These are phyloP conservation scores for Crepidotus variabilis DNA, from an alignment of 768 basidiomycete species.

Conservation along the genomic window DNA sequence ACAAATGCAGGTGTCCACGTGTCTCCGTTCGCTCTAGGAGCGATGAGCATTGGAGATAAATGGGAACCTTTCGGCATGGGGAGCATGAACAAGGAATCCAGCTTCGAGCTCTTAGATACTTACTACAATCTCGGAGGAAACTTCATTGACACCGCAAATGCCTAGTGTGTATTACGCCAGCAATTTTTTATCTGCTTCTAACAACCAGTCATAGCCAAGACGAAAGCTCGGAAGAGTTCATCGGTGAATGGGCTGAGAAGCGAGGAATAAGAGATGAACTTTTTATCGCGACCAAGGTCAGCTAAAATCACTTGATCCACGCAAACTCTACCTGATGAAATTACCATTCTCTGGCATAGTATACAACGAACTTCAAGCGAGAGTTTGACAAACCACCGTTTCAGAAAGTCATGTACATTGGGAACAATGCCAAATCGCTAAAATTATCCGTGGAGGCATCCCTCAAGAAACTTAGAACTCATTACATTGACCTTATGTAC, in stretches of 20 bases:
- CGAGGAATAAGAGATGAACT: conserved; percentile 35
- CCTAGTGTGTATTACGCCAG: conserved; percentile 28
- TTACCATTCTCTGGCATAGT: background rate
- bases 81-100: conserved; percentile 29
- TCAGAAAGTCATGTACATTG: conserved; percentile 1
- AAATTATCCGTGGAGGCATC: conserved; percentile 35
- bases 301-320: background rate
- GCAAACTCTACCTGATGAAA: background rate
- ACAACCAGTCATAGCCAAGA: conserved; percentile 24
- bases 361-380: background rate
- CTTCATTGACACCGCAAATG: too few relatives aligned
- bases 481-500: too few relatives aligned
- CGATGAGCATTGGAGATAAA: conserved; percentile 43
- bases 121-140: conserved; percentile 36
- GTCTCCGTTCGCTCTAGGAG: conserved; percentile 46
- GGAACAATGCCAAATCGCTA: conserved; percentile 37
- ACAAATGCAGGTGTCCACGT: conserved; percentile 40
- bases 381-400: background rate
- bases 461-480: conserved; percentile 40
- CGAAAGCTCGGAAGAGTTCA: conserved; percentile 31
- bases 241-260: conserved; percentile 41
- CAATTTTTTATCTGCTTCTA: too few relatives aligned
- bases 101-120: conserved; percentile 38
- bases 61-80: conserved; percentile 27
- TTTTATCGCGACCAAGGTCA: conserved; percentile 29